A percentile compares a stretch with the other conserved stretches of the same genome.
These are phyloP conservation scores for Haplosporangium sp. DNA, from an alignment of 371 early-diverging fungal genomes.

Conservation along the genomic window DNA sequence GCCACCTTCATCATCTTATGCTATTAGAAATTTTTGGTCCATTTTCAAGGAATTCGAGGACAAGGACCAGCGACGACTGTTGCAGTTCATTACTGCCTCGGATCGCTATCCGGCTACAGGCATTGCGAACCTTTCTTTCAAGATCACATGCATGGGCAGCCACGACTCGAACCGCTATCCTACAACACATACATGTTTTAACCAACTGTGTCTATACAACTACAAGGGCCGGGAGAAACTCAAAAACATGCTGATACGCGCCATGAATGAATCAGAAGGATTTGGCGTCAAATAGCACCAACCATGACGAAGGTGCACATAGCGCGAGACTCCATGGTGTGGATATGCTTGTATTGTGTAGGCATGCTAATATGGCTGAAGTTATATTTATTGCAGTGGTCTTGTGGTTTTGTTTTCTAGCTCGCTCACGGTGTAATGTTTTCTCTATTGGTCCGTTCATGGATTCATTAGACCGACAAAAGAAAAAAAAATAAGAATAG, in stretches of 20 bases:
- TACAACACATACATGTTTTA: slow-evolving; percentile 97
- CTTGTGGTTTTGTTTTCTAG: too few relatives aligned
- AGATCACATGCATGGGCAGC: slow-evolving; percentile 82
- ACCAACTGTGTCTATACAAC: slow-evolving; percentile 88
- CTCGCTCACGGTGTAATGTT: too few relatives aligned
- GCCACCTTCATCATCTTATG: neutral
- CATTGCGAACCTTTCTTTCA: slow-evolving; percentile 78
- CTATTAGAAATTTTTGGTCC: slow-evolving; percentile 87
- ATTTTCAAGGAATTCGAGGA: slow-evolving; percentile 79
- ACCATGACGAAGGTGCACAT: too few relatives aligned
- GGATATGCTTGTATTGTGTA: neutral
- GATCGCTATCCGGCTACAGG: slow-evolving; percentile 96
- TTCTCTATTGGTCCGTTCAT: too few relatives aligned
- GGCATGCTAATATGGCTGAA: neutral
- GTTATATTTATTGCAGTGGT: neutral
- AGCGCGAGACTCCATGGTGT: neutral
- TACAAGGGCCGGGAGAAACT: slow-evolving; percentile 86
- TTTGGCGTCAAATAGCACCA: slow-evolving; percentile 76
- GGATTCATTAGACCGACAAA: neutral
- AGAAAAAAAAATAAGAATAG: neutral
- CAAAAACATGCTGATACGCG: slow-evolving; percentile 80
- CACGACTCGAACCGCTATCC: slow-evolving; percentile 85
- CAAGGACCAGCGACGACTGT: slow-evolving; percentile 79
- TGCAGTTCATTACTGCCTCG: slow-evolving; percentile 97
- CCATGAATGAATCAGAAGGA: slow-evolving; percentile 91